These are phyloP conservation scores for Phallus indusiatus DNA, from an alignment of 768 basidiomycete species.

Conservation along the genomic window DNA sequence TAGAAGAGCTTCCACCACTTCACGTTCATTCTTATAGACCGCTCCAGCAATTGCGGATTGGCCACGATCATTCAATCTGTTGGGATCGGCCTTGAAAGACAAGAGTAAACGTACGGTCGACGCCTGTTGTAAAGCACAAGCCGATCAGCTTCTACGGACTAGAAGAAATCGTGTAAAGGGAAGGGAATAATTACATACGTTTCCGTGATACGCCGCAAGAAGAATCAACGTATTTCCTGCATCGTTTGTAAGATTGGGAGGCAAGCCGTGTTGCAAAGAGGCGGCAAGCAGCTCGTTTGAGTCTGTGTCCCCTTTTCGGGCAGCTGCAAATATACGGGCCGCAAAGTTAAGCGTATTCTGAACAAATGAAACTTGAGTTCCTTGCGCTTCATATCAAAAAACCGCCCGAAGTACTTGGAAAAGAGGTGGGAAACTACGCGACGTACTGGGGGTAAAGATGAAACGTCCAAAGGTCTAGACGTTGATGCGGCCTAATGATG, in stretches of 20 bases:
- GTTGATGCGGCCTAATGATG: not conserved
- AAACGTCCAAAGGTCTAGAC: not conserved
- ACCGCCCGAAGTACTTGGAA: too few species aligned
- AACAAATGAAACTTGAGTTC: not conserved
- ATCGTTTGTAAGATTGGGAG: slow-evolving; percentile 61
- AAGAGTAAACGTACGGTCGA: slow-evolving; percentile 46
- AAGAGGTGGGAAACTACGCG: too few species aligned
- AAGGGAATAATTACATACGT: too few species aligned
- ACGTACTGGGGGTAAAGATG: not conserved
- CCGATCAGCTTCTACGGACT: not conserved
- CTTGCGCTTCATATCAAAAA: not conserved
- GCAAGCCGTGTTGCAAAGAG: slow-evolving; percentile 61
- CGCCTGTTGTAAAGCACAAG: slow-evolving; percentile 8
- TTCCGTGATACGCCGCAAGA: slow-evolving; percentile 68
- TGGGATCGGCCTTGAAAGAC: slow-evolving; percentile 50
- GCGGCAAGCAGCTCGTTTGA: slow-evolving; percentile 35
- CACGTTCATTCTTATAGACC: slow-evolving; percentile 63
- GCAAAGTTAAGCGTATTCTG: slow-evolving; percentile 41
- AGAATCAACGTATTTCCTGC: slow-evolving; percentile 76
- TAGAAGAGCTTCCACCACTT: slow-evolving; percentile 48
- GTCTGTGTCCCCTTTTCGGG: slow-evolving; percentile 43
- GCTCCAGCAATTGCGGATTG: slow-evolving; percentile 72
- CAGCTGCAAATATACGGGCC: slow-evolving; percentile 66
- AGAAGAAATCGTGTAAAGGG: not conserved
- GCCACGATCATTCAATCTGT: slow-evolving; percentile 58